Conservation (phyloP, 495 filamentous ascomycete genomes). For the Xylaria flabelliformis region DNA sequence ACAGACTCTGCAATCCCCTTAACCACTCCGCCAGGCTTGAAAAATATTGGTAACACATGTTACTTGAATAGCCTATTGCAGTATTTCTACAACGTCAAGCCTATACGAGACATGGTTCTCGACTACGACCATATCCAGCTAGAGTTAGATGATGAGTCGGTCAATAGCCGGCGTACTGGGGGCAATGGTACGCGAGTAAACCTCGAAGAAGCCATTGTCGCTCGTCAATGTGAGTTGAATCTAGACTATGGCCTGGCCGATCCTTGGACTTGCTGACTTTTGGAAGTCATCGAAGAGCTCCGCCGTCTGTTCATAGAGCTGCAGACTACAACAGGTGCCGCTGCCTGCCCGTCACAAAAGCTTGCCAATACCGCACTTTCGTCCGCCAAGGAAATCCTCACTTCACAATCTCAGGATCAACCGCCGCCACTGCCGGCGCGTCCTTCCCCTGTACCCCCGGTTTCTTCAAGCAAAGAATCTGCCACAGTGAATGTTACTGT, state of each 20-base stretch:
- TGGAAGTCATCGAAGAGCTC: slow-evolving; percentile 39
- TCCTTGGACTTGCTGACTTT: slow-evolving; percentile 25
- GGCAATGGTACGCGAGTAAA: slow-evolving; percentile 43
- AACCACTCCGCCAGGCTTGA: slow-evolving; percentile 61
- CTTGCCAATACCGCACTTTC: slow-evolving; percentile 80
- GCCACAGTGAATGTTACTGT: slow-evolving; percentile 34
- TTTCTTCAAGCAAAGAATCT: slow-evolving; percentile 21
- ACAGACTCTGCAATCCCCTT: not conserved
- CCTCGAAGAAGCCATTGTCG: slow-evolving; percentile 51
- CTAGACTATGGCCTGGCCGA: slow-evolving; percentile 3
- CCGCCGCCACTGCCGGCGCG: slow-evolving; percentile 44
- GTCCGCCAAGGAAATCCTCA: slow-evolving; percentile 40
- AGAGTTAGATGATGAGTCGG: slow-evolving; percentile 63
- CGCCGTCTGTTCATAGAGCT: slow-evolving; percentile 71
- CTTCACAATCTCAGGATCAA: slow-evolving; percentile 29
- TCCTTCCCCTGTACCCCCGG: slow-evolving; percentile 37
- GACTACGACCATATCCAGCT: slow-evolving; percentile 70
- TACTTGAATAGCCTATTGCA: slow-evolving; percentile 97
- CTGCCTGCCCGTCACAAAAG: slow-evolving; percentile 74
- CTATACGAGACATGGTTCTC: slow-evolving; percentile 80
- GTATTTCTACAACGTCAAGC: slow-evolving; percentile 89
- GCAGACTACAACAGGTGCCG: slow-evolving; percentile 58
- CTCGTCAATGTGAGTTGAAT: slow-evolving; percentile 38
- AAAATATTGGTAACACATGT: slow-evolving; percentile 96
- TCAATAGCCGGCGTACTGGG: slow-evolving; percentile 71